Evolutionary conservation across 1,284 basidiomycete genomes (phyloP), one percentile per base, ranked within the genome.

Genomic region (Microstroma glucosiphilum): DNA sequence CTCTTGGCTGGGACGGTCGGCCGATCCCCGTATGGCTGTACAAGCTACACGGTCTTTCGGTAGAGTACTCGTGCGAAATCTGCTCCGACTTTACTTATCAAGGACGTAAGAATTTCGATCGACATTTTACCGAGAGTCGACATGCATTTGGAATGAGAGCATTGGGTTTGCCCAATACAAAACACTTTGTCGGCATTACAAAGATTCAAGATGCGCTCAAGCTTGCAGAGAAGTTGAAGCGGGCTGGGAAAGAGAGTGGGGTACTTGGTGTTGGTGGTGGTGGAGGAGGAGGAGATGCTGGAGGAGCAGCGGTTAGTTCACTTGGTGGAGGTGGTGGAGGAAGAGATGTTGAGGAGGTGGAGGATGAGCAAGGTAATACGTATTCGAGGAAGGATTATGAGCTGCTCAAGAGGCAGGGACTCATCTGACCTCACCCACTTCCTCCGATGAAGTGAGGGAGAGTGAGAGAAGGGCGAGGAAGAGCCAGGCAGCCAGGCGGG

Each of bases 91-190:
- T 69, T 56, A 70, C 80, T n/a, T 80, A 79, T 61, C 93, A 93
- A 88, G 93, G 93, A 69, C 85, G 40, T 25, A 93, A 93, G 85
- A 92, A 92, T 80, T 94, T 93, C 73, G 91, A 94, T 76, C 85
- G 90, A 60, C 91, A 94, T 81, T 93, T 94, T 82, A 81, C 91
- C 84, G 96, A 98, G 83, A 89, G 90, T 43, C 84, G 93, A 60
- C 96, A 99, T 82, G 91, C 94, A 1, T 98, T 97, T 72, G 96
- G 94, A 37, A 96, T 99, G 92, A 88, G 92, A 48, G 94, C 96
- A 3, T 84, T 99, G 37, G 96, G 96, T 17, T 82, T 99, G 67
- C 96, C 96, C 0, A 98, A 97, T 73, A 96, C 93, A 1, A 94
- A 94, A 79, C 96, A 99, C 81, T 99, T 98, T 83, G 91, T 96